Percentiles rank a stretch among this genome's conserved stretches.
Conservation (phyloP, 2,329 filamentous ascomycete genomes). For the Exophiala aquamarina region DNA sequence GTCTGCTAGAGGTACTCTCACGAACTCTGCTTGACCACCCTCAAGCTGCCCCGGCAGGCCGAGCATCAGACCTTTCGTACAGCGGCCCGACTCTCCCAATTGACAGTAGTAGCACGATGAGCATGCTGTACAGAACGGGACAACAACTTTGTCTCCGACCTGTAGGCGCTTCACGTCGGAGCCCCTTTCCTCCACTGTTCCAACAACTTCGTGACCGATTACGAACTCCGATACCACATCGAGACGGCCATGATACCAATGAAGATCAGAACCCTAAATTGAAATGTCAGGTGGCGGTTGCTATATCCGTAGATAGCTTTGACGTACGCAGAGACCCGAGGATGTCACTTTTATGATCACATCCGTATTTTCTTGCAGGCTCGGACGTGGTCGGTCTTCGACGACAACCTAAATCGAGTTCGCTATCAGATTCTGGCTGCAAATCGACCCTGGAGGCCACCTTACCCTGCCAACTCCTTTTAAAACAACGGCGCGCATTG, state of each 20-base stretch:
- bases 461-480: slow-evolving; percentile 1
- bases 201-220: slow-evolving; percentile 55
- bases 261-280: slow-evolving; percentile 43
- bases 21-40: slow-evolving; percentile 56
- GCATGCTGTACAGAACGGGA: slow-evolving; percentile 52
- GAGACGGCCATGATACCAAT: slow-evolving; percentile 54
- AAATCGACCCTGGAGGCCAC: too few relatives aligned
- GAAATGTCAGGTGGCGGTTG: slow-evolving; percentile 19
- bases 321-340: slow-evolving; percentile 30
- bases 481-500: slow-evolving; percentile 8
- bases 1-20: slow-evolving; percentile 51
- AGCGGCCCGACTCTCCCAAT: slow-evolving; percentile 52
- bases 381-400: slow-evolving; percentile 43
- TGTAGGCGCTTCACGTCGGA: slow-evolving; percentile 45
- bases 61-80: slow-evolving; percentile 45
- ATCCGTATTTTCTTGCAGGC: slow-evolving; percentile 42
- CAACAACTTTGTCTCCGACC: slow-evolving; percentile 52
- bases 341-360: slow-evolving; percentile 42
- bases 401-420: slow-evolving; percentile 31
- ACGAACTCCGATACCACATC: slow-evolving; percentile 45
- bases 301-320: slow-evolving; percentile 51
- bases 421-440: too few relatives aligned
- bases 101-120: slow-evolving; percentile 52
- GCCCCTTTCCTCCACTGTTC: slow-evolving; percentile 46
- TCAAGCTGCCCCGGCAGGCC: slow-evolving; percentile 53